Conservation (phyloP, 2,329 filamentous ascomycete genomes). For the Fusarium cyanostomum region DNA sequence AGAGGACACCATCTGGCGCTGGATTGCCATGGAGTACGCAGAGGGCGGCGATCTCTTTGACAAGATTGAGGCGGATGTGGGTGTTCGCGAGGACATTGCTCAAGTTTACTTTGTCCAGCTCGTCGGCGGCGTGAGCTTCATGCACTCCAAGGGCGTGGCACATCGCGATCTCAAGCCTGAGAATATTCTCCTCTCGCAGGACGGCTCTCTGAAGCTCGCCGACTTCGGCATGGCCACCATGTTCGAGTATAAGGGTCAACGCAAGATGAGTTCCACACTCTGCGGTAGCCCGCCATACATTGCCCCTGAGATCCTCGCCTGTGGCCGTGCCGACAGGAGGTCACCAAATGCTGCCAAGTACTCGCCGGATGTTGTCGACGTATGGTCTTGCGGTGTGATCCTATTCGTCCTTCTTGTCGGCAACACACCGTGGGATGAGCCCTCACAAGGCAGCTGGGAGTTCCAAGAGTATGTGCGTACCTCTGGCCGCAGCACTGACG, state of each 20-base stretch:
- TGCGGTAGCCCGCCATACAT: conserved; percentile 98
- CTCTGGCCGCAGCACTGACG: conserved; percentile 83
- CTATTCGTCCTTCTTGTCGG: conserved; percentile 94
- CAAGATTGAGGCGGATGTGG: conserved; percentile 98
- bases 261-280: conserved; percentile 85
- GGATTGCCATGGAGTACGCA: conserved; percentile 98
- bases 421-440: conserved; percentile 98
- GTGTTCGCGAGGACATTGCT: conserved; percentile 92
- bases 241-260: conserved; percentile 87
- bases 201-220: conserved; percentile 90
- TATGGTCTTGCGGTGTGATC: conserved; percentile 99
- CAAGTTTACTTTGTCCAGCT: conserved; percentile 97
- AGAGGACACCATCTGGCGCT: conserved; percentile 87
- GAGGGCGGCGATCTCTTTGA: conserved; percentile 97
- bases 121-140: conserved; percentile 88
- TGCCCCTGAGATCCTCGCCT: conserved; percentile 85
- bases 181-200: conserved; percentile 88
- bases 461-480: conserved; percentile 86
- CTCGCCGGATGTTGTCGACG: conserved; percentile 82
- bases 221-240: conserved; percentile 97
- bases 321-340: conserved; percentile 57
- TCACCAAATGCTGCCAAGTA: conserved; percentile 67
- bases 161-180: conserved; percentile 94
- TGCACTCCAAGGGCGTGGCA: conserved; percentile 94
- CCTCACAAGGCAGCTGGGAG: conserved; percentile 86